phyloP scores from a whole-genome alignment of 2,329 filamentous ascomycete genomes.

The Chalara sp. region DNA sequence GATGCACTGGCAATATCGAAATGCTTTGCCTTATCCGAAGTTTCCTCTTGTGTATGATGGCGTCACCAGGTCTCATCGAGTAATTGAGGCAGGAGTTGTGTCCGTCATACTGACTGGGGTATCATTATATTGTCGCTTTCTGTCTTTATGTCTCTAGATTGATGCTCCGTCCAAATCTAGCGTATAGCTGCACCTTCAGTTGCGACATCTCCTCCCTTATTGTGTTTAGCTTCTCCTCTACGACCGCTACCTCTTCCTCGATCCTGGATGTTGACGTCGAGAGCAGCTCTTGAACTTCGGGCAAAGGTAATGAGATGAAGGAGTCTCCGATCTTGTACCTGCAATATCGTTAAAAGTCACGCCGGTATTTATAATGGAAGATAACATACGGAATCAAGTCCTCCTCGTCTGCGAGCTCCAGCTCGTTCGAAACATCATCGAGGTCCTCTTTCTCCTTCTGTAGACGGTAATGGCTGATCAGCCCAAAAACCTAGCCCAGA shows the following conservation, averaged over 20 bases:
- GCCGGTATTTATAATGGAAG: too few species aligned
- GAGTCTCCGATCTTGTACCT: constrained; percentile 97
- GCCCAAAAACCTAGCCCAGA: neutral
- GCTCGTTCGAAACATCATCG: constrained; percentile 82
- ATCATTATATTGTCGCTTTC: constrained; percentile 14
- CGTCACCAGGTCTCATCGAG: too few species aligned
- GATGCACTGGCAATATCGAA: too few species aligned
- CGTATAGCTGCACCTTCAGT: constrained; percentile 89
- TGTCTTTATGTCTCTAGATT: constrained; percentile 75
- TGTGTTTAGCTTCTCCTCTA: constrained; percentile 70
- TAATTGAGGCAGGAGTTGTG: too few species aligned
- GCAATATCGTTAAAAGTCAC: constrained; percentile 11
- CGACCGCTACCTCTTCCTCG: constrained; percentile 64
- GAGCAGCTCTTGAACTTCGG: constrained; percentile 83
- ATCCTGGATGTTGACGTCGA: constrained; percentile 63
- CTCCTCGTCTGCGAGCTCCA: constrained; percentile 93
- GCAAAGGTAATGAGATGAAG: constrained; percentile 79
- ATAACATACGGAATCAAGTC: constrained; percentile 73
- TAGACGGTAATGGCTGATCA: neutral
- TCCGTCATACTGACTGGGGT: constrained; percentile 2
- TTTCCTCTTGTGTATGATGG: too few species aligned
- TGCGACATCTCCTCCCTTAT: constrained; percentile 82
- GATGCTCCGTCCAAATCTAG: constrained; percentile 91
- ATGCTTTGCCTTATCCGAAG: too few species aligned
- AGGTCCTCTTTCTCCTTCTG: constrained; percentile 99